Base-by-base conservation (phyloP, 177 flowering plant species). In the Telopea speciosissima region DNA sequence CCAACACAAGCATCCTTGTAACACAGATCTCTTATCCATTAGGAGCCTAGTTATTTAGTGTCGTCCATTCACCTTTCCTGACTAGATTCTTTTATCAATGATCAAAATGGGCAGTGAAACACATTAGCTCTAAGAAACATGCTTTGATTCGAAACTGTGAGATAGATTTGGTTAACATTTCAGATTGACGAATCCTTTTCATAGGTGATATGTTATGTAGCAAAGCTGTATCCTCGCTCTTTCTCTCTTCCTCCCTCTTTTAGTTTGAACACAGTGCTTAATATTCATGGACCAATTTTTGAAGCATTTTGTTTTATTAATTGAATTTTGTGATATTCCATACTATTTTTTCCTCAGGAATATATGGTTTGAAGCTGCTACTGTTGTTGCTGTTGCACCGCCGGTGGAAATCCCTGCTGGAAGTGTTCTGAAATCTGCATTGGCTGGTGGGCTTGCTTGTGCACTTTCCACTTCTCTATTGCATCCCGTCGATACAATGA, bases 381-480 rank as follows among this genome's bases (percentile, higher is more conserved):
- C 84, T 33, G 82, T 79, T 70, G 85, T 81, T 78, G 80, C 84
- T 63, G 87, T 84, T 74, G 80, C 87, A 66, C 83, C 87, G 28
- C 81, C 81, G 25, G 83, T 76, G 66, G 83, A 79, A 70, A 74
- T 82, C 44, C 83, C 83, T 62, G 80, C 87, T 76, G 87, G 83
- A 70, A 82, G 76, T 78, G 85, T 84, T 65, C 70, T 82, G 49
- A 81, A 64, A 82, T 82, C 87, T 76, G 87, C 87, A 40, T 76
- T 84, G 72, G 87, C 87, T n/a, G 87, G 87, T 13, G 87, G 87
- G 42, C 83, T 84, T 66, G 64, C 87, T 23, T 81, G 80, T 81
- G 85, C 85, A 60, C 85, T 95, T 62, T 92, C 99, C 21, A 80
- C 90, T 31, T 81, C 90, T 66, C 70, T 92, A 67, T 45, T 84